Conservation (phyloP, 805 yeast genomes). For the Candida succiphila region DNA sequence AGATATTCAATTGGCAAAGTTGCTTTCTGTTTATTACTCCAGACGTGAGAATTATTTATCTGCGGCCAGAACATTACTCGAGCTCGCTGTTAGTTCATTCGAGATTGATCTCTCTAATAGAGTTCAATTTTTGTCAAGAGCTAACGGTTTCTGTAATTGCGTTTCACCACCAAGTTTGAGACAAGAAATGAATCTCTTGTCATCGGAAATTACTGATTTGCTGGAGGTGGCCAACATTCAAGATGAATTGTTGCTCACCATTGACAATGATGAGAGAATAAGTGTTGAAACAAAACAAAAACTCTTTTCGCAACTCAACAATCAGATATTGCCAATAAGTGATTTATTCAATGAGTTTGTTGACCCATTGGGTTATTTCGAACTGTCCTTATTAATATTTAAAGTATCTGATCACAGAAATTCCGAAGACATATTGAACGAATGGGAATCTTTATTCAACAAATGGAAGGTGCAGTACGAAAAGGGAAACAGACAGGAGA, state of each 20-base stretch:
- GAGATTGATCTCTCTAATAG: slow-evolving; percentile 59
- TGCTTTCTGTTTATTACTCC: slow-evolving; percentile 85
- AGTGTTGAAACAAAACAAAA: slow-evolving; percentile 36
- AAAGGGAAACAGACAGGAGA: slow-evolving; percentile 4
- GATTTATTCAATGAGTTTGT: slow-evolving; percentile 81
- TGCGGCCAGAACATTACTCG: slow-evolving; percentile 77
- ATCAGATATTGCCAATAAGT: slow-evolving; percentile 57
- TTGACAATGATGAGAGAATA: slow-evolving; percentile 42
- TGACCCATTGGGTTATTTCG: slow-evolving; percentile 81
- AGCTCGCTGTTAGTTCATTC: slow-evolving; percentile 67
- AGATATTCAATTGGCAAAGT: slow-evolving; percentile 65
- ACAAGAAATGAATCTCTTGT: slow-evolving; percentile 65
- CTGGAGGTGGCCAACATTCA: slow-evolving; percentile 84
- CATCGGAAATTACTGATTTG: slow-evolving; percentile 63
- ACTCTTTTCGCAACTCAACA: slow-evolving; percentile 47
- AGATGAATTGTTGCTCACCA: slow-evolving; percentile 45
- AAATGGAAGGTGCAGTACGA: slow-evolving; percentile 28
- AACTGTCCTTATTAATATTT: slow-evolving; percentile 67
- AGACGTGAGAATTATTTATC: slow-evolving; percentile 67
- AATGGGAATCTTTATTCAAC: slow-evolving; percentile 71
- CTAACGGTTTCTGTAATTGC: slow-evolving; percentile 87
- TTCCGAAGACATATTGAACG: slow-evolving; percentile 67
- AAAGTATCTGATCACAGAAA: slow-evolving; percentile 80
- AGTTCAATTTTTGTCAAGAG: slow-evolving; percentile 82
- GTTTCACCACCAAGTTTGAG: slow-evolving; percentile 67